Evolutionary conservation across 257 asterid species (phyloP), one percentile per base, ranked within the genome.

Genomic region (Solanum megistacrolobum): DNA sequence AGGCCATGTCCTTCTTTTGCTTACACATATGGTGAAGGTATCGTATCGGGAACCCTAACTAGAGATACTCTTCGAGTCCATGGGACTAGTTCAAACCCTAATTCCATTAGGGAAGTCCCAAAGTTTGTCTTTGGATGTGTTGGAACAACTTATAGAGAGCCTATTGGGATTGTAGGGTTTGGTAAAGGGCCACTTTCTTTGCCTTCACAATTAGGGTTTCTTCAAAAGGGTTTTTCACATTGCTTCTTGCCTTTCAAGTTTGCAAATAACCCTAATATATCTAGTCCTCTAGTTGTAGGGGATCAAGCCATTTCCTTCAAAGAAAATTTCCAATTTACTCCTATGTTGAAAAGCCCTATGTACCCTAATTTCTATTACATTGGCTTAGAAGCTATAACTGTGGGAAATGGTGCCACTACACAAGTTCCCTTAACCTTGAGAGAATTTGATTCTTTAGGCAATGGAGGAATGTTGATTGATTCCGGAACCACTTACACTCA

Each of bases 1-100:
- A 90, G 97, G 87, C 95, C 98, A 16, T 95, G 98, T 92, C 98
- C 98, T 88, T 87, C 95, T 41, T 95, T 95, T 88, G 94, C 98
- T 21, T 95, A 95, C 90, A 92, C 97, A 2, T 95, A 95, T 31
- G 96, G 94, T 20, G 95, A 89, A 27, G 98, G 98, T 2, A 69
- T 90, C 1, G 96, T 92, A 69, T 74, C 89, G 23, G 98, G 97
- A 71, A 86, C 92, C 55, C 95, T 95, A 16, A 89, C 93, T 43
- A 93, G 92, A 87, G 98, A 95, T 78, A 89, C 87, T 62, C 92
- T 94, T 38, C 89, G 88, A 55, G 94, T 94, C 62, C 94, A 92
- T 60, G 89, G 88, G 86, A 84, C 58, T 55, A 91, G 39, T 10
- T 29, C 85, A 82, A 82, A 31, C 87, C 91, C 91, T 62, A 86